Conservation (phyloP, 2,329 filamentous ascomycete species). For the Capronia epimyces region DNA sequence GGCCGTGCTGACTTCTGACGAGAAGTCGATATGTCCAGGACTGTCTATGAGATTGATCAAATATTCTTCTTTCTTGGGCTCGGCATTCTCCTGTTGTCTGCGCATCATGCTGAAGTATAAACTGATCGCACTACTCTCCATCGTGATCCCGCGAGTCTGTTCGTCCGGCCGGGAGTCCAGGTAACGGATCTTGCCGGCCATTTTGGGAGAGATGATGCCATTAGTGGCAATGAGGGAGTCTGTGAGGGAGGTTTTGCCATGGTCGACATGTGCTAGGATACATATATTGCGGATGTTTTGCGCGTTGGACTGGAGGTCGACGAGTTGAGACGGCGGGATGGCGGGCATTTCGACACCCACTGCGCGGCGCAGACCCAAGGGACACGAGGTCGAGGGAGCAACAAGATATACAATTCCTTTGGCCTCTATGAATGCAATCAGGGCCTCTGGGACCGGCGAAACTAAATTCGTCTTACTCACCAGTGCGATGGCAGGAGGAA, state of each 20-base stretch:
- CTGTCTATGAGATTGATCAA: conserved; percentile 97
- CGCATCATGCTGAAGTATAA: conserved; percentile 90
- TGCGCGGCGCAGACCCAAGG: neutral
- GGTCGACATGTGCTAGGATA: conserved; percentile 93
- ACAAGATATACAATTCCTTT: neutral
- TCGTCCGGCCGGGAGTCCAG: conserved; percentile 95
- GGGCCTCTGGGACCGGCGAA: too few species aligned
- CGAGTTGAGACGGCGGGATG: conserved; percentile 82
- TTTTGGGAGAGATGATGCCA: conserved; percentile 96
- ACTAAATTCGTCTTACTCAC: too few species aligned
- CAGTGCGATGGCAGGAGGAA: too few species aligned
- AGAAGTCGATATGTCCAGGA: conserved; percentile 97
- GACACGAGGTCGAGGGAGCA: neutral
- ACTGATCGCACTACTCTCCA: conserved; percentile 98
- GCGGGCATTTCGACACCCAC: conserved; percentile 64
- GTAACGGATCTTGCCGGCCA: conserved; percentile 96
- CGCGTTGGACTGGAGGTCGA: conserved; percentile 79
- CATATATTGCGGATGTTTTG: conserved; percentile 95
- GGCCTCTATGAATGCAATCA: too few species aligned
- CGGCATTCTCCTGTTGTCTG: conserved; percentile 56
- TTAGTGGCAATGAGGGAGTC: conserved; percentile 96
- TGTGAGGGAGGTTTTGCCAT: conserved; percentile 95
- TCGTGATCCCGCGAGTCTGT: conserved; percentile 94
- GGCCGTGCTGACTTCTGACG: conserved; percentile 93
- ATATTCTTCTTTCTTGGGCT: conserved; percentile 75